Conservation (phyloP, 495 filamentous ascomycete genomes). For the Penicillium subrubescens region DNA sequence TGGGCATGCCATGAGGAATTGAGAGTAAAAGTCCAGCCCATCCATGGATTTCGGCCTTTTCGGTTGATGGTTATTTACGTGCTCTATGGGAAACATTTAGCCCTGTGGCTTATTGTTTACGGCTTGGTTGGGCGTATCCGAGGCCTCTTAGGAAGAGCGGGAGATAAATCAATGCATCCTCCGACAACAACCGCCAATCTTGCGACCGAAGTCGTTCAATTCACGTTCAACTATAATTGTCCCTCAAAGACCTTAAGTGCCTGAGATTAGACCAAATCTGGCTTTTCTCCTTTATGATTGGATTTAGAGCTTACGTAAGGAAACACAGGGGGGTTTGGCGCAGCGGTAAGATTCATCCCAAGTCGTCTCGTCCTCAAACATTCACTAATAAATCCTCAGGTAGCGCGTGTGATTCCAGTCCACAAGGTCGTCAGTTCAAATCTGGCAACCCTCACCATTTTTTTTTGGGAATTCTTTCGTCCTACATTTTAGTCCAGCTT, state of each 20-base stretch:
- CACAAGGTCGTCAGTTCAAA: conserved; percentile 9
- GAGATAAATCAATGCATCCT: neutral
- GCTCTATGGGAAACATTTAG: no score
- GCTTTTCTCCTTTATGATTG: neutral
- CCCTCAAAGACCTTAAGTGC: neutral
- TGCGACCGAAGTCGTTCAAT: neutral
- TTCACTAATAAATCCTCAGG: neutral
- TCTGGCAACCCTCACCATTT: conserved; percentile 3
- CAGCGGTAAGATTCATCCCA: neutral
- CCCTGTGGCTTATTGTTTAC: no score
- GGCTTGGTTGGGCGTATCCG: neutral
- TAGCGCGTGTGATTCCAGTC: conserved; percentile 10
- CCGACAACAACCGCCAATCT: neutral
- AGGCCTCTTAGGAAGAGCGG: neutral
- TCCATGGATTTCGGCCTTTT: neutral
- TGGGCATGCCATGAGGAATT: neutral
- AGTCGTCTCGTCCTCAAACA: no score
- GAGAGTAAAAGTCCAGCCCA: neutral
- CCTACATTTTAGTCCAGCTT: no score
- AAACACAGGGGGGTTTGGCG: conserved; percentile 1
- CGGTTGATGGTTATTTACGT: no score
- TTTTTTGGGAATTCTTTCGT: neutral
- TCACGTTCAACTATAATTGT: neutral
- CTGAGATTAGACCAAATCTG: neutral
- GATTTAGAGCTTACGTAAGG: neutral